These are phyloP conservation scores for Syncephalastrum sp. DNA, from an alignment of 371 early-diverging fungal species.

Conservation along the genomic window DNA sequence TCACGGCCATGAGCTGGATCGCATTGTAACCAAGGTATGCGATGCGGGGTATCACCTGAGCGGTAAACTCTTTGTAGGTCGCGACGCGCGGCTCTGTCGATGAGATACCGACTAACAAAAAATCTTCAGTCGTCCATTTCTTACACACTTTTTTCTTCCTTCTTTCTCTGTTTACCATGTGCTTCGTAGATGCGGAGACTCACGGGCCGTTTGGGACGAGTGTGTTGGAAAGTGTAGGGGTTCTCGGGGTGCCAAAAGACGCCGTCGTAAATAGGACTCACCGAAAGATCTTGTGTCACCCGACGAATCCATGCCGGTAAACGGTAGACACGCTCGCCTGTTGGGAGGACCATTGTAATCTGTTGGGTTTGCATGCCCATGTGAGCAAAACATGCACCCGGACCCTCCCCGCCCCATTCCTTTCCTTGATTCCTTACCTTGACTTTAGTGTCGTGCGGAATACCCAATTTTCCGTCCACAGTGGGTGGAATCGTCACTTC, in stretches of 20 bases:
- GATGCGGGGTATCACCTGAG: slow-evolving; percentile 87
- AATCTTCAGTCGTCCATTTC: background rate
- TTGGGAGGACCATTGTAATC: slow-evolving; percentile 72
- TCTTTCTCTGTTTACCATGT: slow-evolving; percentile 54
- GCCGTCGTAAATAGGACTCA: slow-evolving; percentile 83
- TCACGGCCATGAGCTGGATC: slow-evolving; percentile 96
- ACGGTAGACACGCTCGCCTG: slow-evolving; percentile 83
- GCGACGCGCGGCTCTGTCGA: slow-evolving; percentile 80
- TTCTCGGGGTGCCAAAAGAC: slow-evolving; percentile 92
- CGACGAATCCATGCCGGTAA: slow-evolving; percentile 88
- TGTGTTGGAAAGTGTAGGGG: slow-evolving; percentile 72
- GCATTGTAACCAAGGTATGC: slow-evolving; percentile 89
- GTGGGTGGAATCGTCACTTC: slow-evolving; percentile 66
- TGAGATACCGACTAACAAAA: slow-evolving; percentile 83
- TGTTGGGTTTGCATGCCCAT: slow-evolving; percentile 18
- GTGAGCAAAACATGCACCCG: background rate
- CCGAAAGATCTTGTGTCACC: slow-evolving; percentile 82
- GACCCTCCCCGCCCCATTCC: background rate
- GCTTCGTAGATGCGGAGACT: slow-evolving; percentile 89
- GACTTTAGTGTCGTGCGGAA: slow-evolving; percentile 85
- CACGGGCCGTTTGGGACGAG: slow-evolving; percentile 62
- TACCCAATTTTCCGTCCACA: slow-evolving; percentile 58
- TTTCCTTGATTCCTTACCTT: slow-evolving; percentile 58
- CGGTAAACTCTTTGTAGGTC: slow-evolving; percentile 85
- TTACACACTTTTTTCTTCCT: background rate